phyloP scores from a whole-genome alignment of 106 monocot species.

The Apostasia ramifera region DNA sequence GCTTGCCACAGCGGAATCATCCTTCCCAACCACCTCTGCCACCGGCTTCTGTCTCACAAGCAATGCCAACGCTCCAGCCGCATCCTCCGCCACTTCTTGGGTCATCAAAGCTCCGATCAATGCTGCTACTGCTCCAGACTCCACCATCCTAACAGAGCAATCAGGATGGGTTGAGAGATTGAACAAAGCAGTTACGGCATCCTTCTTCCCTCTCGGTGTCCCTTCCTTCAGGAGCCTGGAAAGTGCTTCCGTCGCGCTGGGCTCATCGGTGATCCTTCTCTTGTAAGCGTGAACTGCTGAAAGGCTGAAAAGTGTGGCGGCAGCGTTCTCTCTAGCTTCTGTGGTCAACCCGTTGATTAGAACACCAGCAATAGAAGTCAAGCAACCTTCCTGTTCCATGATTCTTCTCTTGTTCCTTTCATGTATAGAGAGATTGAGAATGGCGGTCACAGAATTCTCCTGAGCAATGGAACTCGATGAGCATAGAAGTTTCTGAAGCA shows the following conservation, averaged over 20 bases:
- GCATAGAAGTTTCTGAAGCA: slow-evolving; percentile 25
- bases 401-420: slow-evolving; percentile 44
- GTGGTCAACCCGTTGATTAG: slow-evolving; percentile 22
- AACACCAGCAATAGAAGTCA: slow-evolving; percentile 30
- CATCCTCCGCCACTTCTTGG: slow-evolving; percentile 52
- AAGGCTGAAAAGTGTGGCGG: slow-evolving; percentile 59
- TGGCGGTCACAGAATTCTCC: slow-evolving; percentile 52
- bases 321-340: slow-evolving; percentile 60
- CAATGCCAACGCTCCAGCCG: slow-evolving; percentile 46
- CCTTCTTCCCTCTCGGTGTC: slow-evolving; percentile 50
- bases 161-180: slow-evolving; percentile 46
- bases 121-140: slow-evolving; percentile 31
- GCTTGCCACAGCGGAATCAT: slow-evolving; percentile 7
- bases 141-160: slow-evolving; percentile 21
- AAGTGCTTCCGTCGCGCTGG: slow-evolving; percentile 28
- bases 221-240: slow-evolving; percentile 33
- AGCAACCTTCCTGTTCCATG: slow-evolving; percentile 41
- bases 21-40: slow-evolving; percentile 15
- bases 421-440: slow-evolving; percentile 46
- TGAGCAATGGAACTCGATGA: slow-evolving; percentile 23
- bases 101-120: slow-evolving; percentile 29
- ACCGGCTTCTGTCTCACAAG: slow-evolving; percentile 25
- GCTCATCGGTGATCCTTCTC: slow-evolving; percentile 36
- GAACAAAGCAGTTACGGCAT: slow-evolving; percentile 55
- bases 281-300: slow-evolving; percentile 47